Base-by-base conservation (phyloP, 345 rosid genomes). In the Zanthoxylum bungeanum region DNA sequence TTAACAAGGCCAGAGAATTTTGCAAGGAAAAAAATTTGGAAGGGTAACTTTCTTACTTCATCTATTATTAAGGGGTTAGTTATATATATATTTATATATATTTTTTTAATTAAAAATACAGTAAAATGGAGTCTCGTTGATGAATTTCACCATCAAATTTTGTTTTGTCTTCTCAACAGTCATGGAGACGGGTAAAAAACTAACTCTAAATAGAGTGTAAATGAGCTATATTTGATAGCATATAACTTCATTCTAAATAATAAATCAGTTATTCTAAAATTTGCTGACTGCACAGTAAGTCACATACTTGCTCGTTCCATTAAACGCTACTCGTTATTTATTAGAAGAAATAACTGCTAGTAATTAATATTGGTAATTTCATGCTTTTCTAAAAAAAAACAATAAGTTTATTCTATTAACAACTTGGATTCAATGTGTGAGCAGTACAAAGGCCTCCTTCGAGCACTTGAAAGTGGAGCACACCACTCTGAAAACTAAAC, bases 391-490 rank as follows among this genome's bases (percentile, higher is more conserved):
- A 44, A 14, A 44, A 14, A 19, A 44, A 44, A 44, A 44, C 16
- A 44, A 44, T n/a, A 6, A 16, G 19, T 44, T n/a, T n/a, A n/a
- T n/a, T n/a, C n/a, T 44, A 44, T 14, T 44, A 44, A 11, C 49
- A 44, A 14, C 12, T n/a, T 44, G 19, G 49, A 31, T 24, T 52
- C 9, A 70, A 44, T 34, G 36, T 46, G 17, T 64, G 53, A 55
- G 62, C 76, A 79, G 81, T 10, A 27, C 30, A 17, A 73, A 10
- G 42, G 73, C 52, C 14, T 1, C 76, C 1, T 30, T 81, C 2
- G 17, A 47, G 53, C 65, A 62, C 60, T 34, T 79, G 36, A 80
- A 58, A 44, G 16, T 9, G 34, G 80, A 79, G 52, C 49, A 50
- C 34, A 46, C 31, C 7, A 31, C 10, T 46, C 64, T 84, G 5